Evolutionary conservation across 176 grass and related monocot species (phyloP).

Genomic region (Elaeis guineensis): DNA sequence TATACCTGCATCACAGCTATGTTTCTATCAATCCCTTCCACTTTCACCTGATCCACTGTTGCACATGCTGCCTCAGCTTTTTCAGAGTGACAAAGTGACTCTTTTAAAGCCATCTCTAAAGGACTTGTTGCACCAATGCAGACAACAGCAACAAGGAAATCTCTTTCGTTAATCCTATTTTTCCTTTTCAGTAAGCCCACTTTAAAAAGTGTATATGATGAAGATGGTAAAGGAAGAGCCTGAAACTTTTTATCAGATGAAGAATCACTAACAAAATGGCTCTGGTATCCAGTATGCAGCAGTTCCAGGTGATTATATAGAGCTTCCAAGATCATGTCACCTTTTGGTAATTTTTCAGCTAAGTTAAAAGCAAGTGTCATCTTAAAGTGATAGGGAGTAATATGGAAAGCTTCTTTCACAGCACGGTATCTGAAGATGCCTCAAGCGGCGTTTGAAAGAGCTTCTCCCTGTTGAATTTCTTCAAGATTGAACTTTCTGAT

Average conservation of each 20-base stretch:
- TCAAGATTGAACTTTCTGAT: conserved; percentile 65
- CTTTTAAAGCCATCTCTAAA: conserved; percentile 64
- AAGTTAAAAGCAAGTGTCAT: conserved; percentile 78
- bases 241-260: conserved; percentile 24
- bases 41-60: conserved; percentile 67
- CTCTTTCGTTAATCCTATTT: conserved; percentile 27
- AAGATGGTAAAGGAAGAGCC: conserved; percentile 46
- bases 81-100: conserved; percentile 70
- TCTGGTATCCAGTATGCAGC: conserved; percentile 27
- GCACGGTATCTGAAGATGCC: conserved; percentile 69
- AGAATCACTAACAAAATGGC: conserved; percentile 1
- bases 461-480: conserved; percentile 48
- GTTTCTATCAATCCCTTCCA: conserved; percentile 72
- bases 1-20: conserved; percentile 65
- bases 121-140: conserved; percentile 50
- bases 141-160: conserved; percentile 32
- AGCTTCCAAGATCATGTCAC: conserved; percentile 82
- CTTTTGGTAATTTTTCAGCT: conserved; percentile 89
- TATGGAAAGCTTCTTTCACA: conserved; percentile 72
- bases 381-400: conserved; percentile 64
- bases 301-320: conserved; percentile 48
- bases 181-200: conserved; percentile 48
- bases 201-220: conserved; percentile 41
- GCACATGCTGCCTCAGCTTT: conserved; percentile 62
- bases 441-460: conserved; percentile 50